Base-by-base conservation (phyloP, 164 flowering plant species). In the Umbellularia californica region DNA sequence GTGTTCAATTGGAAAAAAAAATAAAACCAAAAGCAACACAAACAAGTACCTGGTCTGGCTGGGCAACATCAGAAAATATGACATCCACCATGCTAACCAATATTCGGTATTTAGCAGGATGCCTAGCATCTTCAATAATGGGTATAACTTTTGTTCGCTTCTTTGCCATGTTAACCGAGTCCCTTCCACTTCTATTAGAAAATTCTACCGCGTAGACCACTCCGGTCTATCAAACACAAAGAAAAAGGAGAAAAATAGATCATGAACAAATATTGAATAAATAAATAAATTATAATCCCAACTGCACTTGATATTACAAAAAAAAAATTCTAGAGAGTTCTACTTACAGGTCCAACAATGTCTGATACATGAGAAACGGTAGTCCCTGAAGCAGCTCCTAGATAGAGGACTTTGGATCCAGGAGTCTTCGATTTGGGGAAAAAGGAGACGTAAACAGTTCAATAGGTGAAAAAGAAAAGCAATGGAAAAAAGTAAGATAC, bases 131-230 rank as follows among this genome's bases (percentile, higher is more conserved):
- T 77, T 93, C 97, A 78, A 89, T 93, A 65, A 92, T 92, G 20
- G 99, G 99, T 1, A 95, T 90, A 70, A 95, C 86, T 83, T 95
- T 93, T 0, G 98, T 90, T 6, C 97, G 75, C 84, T 95, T 95
- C 87, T 94, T 94, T 0, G 98, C 99, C 99, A 95, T 95, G 83
- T 94, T 94, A 7, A 95, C 97, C 82, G 93, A 85, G 67, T 93
- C 98, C 72, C 99, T 87, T 27, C 99, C 99, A 89, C 99, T 95
- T 87, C 97, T 89, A 75, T 93, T 97, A 51, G 99, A 95, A 80
- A 95, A 95, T 30, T 95, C 99, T 28, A 94, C 98, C 0, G 99
- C 98, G 83, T 93, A 93, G 4, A 95, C 98, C 33, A 89, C 83
- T 15, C 98, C 97, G 1, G 76, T 79, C 99, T 93, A 78, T 73